Evolutionary conservation across 2,329 filamentous ascomycete genomes (phyloP).

Genomic region (Ophiostoma australiae): DNA sequence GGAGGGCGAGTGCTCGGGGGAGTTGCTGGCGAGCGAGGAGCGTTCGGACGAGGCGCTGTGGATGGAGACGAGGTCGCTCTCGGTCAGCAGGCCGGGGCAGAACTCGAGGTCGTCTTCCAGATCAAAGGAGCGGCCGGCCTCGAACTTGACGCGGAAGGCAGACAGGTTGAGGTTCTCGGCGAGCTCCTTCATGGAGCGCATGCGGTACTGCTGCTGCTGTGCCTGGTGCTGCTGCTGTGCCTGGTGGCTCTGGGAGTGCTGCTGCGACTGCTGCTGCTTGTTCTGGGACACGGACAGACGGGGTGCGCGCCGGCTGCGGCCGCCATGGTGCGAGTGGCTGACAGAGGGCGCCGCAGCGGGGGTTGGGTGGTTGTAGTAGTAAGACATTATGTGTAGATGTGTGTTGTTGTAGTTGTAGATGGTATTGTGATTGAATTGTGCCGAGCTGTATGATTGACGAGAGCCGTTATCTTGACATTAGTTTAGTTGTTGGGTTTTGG

Average conservation of each 20-base stretch:
- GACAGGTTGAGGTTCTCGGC: constrained; percentile 70
- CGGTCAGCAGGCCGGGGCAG: constrained; percentile 85
- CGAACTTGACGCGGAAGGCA: constrained; percentile 80
- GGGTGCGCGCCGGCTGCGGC: constrained; percentile 78
- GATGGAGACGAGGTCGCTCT: constrained; percentile 80
- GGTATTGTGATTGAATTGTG: background rate
- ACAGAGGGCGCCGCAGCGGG: constrained; percentile 50
- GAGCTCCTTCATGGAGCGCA: constrained; percentile 80
- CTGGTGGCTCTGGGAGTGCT: constrained; percentile 54
- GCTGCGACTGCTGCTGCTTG: constrained; percentile 54
- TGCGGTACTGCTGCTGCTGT: constrained; percentile 62
- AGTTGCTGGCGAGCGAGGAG: constrained; percentile 90
- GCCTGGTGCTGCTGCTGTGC: constrained; percentile 53
- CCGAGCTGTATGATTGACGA: background rate
- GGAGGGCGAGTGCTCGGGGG: constrained; percentile 83
- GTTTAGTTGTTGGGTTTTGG: background rate
- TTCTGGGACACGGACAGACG: constrained; percentile 77
- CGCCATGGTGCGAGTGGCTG: constrained; percentile 74
- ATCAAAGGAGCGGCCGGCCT: constrained; percentile 89
- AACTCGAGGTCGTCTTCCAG: constrained; percentile 95
- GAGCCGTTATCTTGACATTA: constrained; percentile 12
- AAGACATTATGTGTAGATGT: constrained; percentile 48
- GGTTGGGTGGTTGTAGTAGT: constrained; percentile 58
- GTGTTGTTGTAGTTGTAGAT: background rate
- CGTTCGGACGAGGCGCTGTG: constrained; percentile 86